These are phyloP conservation scores for Cucurbita pepo DNA, from an alignment of 306 rosid species.

Conservation along the genomic window DNA sequence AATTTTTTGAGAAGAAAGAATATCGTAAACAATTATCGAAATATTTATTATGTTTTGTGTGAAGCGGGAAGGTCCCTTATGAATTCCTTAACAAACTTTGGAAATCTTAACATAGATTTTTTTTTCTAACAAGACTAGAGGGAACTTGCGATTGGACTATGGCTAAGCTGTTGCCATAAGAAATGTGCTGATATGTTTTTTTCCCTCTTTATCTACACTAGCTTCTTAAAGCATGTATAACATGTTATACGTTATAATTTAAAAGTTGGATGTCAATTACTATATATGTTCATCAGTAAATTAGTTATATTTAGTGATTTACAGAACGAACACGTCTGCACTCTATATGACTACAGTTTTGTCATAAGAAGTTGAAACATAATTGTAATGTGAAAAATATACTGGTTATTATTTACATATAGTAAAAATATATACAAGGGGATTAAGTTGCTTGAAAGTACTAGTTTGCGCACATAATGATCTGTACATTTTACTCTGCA, in stretches of 20 bases:
- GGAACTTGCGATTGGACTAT: not conserved
- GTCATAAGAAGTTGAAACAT: not conserved
- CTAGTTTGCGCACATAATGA: not conserved
- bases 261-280: not conserved
- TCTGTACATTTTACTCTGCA: not conserved
- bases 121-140: not conserved
- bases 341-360: not conserved
- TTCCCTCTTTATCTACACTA: no score
- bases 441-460: not conserved
- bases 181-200: no score
- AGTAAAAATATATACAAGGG: not conserved
- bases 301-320: no score
- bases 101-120: not conserved
- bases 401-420: not conserved
- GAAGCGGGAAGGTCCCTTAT: not conserved
- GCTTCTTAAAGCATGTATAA: not conserved
- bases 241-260: not conserved
- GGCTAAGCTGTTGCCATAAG: not conserved
- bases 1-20: not conserved
- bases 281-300: no score
- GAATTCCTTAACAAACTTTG: not conserved
- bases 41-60: not conserved
- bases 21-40: not conserved
- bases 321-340: not conserved
- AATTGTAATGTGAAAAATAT: not conserved